A percentile compares a stretch with the other conserved stretches of the same genome.
These are phyloP conservation scores for Kurtzmaniella natalensis DNA, from an alignment of 1,139 yeast genomes.

Conservation along the genomic window DNA sequence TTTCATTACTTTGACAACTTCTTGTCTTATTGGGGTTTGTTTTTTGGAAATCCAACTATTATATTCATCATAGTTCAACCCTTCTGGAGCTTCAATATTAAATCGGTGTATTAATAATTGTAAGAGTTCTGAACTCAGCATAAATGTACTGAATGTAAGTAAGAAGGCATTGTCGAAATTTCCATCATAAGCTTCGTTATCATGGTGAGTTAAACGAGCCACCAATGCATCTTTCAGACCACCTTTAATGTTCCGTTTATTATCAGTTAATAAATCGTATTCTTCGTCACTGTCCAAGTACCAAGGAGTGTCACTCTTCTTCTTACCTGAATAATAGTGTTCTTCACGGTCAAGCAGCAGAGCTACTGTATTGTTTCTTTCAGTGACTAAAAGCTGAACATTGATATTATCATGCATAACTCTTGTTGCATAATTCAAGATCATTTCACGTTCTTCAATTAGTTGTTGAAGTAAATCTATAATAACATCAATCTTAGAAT, in stretches of 20 bases:
- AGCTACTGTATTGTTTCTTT: conserved; percentile 53
- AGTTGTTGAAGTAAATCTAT: conserved; percentile 49
- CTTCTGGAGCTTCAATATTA: conserved; percentile 81
- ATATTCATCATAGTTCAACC: conserved; percentile 78
- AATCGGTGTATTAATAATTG: conserved; percentile 61
- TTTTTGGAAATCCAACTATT: conserved; percentile 76
- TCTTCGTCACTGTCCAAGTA: conserved; percentile 77
- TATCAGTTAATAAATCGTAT: conserved; percentile 65
- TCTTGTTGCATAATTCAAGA: conserved; percentile 68
- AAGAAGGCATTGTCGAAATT: conserved; percentile 69
- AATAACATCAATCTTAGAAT: conserved; percentile 41
- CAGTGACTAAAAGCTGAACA: conserved; percentile 56
- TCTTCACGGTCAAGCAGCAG: conserved; percentile 2
- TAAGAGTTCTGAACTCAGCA: conserved; percentile 63
- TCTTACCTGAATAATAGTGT: conserved; percentile 14
- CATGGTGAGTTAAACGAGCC: conserved; percentile 81
- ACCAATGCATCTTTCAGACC: conserved; percentile 81
- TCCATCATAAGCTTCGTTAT: conserved; percentile 60
- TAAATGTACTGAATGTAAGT: conserved; percentile 72
- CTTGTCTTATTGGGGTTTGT: conserved; percentile 58
- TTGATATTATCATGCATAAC: conserved; percentile 72
- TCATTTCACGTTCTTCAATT: conserved; percentile 65
- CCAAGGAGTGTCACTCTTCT: conserved; percentile 61
- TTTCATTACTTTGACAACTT: conserved; percentile 71
- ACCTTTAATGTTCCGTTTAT: conserved; percentile 74